Evolutionary conservation across 257 asterid genomes (phyloP), one percentile per base, ranked within the genome.

Genomic region (Misopates orontium): DNA sequence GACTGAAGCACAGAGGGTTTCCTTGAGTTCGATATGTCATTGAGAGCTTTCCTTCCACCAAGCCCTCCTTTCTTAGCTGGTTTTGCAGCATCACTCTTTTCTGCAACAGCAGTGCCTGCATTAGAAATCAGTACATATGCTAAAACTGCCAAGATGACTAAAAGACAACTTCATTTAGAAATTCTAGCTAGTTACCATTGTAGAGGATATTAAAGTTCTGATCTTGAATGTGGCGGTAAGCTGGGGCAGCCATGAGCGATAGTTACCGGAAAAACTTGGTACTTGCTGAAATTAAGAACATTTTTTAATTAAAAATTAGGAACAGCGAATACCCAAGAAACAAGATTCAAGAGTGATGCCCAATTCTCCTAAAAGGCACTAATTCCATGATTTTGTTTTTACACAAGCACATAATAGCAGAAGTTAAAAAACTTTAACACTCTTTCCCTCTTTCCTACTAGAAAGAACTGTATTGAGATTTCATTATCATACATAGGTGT

Each of bases 1-100:
- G 83, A 67, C 69, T 63, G 84, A 61, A 76, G 67, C 50, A 68
- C 56, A 48, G 80, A 71, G 55, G 89, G 87, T 67, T 79, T 89
- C 65, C 85, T 81, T 8, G 98, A 82, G 79, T 90, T 90, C 10
- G 99, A 86, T 75, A 90, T 90, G 82, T 93, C 97, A 19, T 84
- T 86, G 6, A 93, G 90, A 39, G 97, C 97, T 79, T 75, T 93
- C 78, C 99, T 76, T 68, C 85, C 87, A 17, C 85, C 82, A 17
- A 71, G 55, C 54, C 81, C 73, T 56, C 79, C 80, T 67, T 77
- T 86, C 77, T 84, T 90, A 56, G 71, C 78, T 32, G 76, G 75
- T 78, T 76, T 84, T 39, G 79, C 31, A 4, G 60, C 41, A 73
- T 78, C 85, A 64, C 73, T 56, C 78, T 84, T 87, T 57, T 82